Evolutionary conservation across 306 rosid genomes (phyloP).

Genomic region (Quercus engelmannii): DNA sequence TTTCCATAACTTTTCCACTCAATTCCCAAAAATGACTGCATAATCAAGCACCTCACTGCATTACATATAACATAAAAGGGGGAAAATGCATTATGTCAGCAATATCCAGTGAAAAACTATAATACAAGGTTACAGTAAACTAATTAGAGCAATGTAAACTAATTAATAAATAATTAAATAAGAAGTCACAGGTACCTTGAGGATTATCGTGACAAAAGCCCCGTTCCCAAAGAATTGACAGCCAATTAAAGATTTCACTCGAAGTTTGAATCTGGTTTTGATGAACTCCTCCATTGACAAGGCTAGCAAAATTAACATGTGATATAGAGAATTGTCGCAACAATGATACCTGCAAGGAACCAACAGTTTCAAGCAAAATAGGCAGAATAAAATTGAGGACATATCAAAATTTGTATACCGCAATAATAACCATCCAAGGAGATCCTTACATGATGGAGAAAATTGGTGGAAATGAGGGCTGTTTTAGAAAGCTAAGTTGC

Average conservation of each 20-base stretch:
- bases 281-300: conserved; percentile 26
- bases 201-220: conserved; percentile 93
- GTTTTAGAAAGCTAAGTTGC: no score
- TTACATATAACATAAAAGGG: conserved; percentile 23
- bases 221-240: conserved; percentile 86
- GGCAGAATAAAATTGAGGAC: background rate
- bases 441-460: background rate
- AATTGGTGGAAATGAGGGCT: no score
- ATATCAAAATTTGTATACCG: background rate
- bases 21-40: conserved; percentile 79
- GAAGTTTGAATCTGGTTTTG: conserved; percentile 41
- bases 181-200: conserved; percentile 53
- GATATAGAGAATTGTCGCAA: conserved; percentile 63
- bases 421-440: background rate
- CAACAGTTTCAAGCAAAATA: background rate
- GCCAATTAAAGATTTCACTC: conserved; percentile 63
- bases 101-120: conserved; percentile 5
- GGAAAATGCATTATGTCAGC: conserved; percentile 11
- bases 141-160: background rate
- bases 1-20: conserved; percentile 60
- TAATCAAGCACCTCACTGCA: conserved; percentile 95
- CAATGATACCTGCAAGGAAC: conserved; percentile 59
- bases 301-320: conserved; percentile 30
- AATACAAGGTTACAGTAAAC: conserved; percentile 3
- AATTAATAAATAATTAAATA: conserved; percentile 11